phyloP scores from a whole-genome alignment of 345 rosid species.

The Erucastrum elatum region DNA sequence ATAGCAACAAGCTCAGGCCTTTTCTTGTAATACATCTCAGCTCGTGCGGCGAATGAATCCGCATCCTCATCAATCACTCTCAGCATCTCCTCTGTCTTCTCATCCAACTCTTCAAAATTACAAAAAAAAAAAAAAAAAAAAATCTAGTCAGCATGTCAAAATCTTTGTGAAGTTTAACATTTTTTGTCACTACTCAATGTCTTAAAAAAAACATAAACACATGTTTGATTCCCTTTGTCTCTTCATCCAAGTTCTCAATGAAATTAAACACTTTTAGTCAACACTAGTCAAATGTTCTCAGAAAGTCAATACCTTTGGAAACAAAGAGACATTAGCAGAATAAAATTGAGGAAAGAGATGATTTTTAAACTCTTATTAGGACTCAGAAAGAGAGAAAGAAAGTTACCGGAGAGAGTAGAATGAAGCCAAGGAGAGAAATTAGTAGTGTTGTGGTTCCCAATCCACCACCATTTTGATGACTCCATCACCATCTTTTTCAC shows the following conservation, averaged over 20 bases:
- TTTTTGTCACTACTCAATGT: neutral
- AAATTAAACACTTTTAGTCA: neutral
- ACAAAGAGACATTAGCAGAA: neutral
- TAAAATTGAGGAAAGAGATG: neutral
- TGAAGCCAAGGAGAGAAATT: conserved; percentile 44
- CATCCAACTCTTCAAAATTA: conserved; percentile 35
- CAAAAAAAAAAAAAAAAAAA: neutral
- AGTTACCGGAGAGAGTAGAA: conserved; percentile 38
- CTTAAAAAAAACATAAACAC: neutral
- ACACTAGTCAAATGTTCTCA: neutral
- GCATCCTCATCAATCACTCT: conserved; percentile 43
- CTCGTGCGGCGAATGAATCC: conserved; percentile 38
- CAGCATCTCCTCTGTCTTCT: conserved; percentile 32
- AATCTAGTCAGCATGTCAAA: neutral
- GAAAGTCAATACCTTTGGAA: neutral
- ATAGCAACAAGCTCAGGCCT: conserved; percentile 40
- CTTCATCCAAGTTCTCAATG: neutral
- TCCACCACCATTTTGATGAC: conserved; percentile 44
- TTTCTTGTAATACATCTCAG: conserved; percentile 45
- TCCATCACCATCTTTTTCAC: conserved; percentile 34
- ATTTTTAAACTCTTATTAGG: neutral
- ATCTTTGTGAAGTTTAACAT: neutral
- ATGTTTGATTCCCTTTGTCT: neutral
- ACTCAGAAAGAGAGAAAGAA: neutral
- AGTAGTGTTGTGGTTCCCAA: conserved; percentile 42